A percentile compares a stretch with the other conserved stretches of the same genome.
These are phyloP conservation scores for Fusarium sambucinum DNA, from an alignment of 2,329 filamentous ascomycete genomes.

Conservation along the genomic window DNA sequence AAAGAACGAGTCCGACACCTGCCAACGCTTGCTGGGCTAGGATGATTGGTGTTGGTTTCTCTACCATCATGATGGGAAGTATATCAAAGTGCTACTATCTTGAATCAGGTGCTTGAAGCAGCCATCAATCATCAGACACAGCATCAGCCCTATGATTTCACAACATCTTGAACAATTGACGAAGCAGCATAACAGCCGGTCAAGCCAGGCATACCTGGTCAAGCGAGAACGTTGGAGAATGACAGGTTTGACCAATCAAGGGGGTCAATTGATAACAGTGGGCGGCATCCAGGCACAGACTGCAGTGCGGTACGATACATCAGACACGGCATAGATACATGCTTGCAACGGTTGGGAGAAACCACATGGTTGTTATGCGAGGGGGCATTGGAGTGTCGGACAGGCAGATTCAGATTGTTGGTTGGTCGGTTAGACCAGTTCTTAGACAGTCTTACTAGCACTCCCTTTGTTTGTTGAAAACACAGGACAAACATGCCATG, in stretches of 20 bases:
- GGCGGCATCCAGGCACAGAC: constrained; percentile 18
- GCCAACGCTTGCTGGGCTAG: constrained; percentile 10
- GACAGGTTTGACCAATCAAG: constrained; percentile 14
- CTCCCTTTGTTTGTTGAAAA: constrained; percentile 21
- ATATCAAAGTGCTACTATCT: background rate
- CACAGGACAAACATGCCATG: constrained; percentile 16
- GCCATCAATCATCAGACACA: background rate
- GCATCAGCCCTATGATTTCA: background rate
- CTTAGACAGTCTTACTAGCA: constrained; percentile 19
- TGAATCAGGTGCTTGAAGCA: background rate
- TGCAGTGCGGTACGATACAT: background rate
- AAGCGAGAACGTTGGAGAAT: constrained; percentile 16
- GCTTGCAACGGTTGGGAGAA: constrained; percentile 11
- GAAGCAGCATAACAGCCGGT: background rate
- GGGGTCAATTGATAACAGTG: constrained; percentile 5
- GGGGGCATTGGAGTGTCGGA: constrained; percentile 3
- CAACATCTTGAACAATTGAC: background rate
- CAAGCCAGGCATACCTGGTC: background rate
- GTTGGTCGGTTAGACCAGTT: constrained; percentile 3
- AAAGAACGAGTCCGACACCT: background rate
- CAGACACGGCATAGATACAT: background rate
- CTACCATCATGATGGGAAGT: background rate
- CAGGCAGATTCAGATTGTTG: background rate
- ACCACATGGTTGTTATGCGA: constrained; percentile 21
- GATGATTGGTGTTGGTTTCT: background rate